A percentile compares a stretch with the other conserved stretches of the same genome.
Conservation (phyloP, 1,284 basidiomycete genomes). For the Ganoderma lingzhi region DNA sequence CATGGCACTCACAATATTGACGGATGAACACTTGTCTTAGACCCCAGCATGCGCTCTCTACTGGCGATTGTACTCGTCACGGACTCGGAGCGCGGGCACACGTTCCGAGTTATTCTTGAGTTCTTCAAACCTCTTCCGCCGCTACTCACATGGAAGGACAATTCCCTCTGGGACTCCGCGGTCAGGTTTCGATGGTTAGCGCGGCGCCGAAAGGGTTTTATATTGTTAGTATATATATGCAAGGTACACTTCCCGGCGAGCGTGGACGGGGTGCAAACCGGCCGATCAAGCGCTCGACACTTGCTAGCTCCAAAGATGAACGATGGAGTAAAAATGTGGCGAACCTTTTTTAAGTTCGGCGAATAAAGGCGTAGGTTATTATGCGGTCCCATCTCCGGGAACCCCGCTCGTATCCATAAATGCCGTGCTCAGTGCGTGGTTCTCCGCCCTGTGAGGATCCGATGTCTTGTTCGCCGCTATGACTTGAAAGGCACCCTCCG, state of each 20-base stretch:
- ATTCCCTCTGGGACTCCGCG: background rate
- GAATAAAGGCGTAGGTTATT: constrained; percentile 5
- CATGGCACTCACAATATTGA: background rate
- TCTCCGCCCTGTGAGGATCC: background rate
- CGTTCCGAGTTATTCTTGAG: background rate
- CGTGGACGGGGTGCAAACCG: background rate
- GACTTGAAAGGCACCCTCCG: background rate
- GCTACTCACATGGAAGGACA: background rate
- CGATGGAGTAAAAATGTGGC: background rate
- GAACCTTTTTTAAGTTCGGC: background rate
- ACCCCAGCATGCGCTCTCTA: background rate
- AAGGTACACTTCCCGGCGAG: background rate
- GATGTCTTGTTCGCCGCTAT: constrained; percentile 1
- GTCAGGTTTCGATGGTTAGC: background rate
- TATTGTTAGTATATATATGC: background rate
- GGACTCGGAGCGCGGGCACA: constrained; percentile 1
- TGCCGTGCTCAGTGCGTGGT: background rate
- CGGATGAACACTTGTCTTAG: background rate
- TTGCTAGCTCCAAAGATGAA: background rate
- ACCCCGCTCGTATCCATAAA: constrained; percentile 3
- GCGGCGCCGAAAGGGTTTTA: background rate
- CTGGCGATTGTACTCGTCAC: background rate
- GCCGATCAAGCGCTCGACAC: background rate
- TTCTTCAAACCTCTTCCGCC: background rate
- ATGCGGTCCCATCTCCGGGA: background rate